phyloP scores from a whole-genome alignment of 495 filamentous ascomycete genomes.

The Aspergillus affinis region DNA sequence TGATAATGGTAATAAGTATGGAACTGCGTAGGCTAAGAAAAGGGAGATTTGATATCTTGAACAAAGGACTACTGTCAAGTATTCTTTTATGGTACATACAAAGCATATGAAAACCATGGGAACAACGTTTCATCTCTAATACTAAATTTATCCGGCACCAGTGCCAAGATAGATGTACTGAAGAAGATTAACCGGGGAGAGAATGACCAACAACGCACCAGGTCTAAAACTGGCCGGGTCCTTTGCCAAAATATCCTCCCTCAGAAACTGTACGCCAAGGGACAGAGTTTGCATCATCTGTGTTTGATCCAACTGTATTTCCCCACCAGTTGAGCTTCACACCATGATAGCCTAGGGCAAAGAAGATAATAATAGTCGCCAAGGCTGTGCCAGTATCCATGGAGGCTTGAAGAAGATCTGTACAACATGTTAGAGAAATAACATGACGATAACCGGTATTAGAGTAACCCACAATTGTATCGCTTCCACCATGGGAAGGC shows the following conservation, averaged over 20 bases:
- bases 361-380: constrained; percentile 56
- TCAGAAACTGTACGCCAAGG: constrained; percentile 24
- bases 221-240: constrained; percentile 20
- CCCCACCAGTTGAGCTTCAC: constrained; percentile 30
- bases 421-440: neutral
- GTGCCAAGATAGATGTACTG: too few species aligned
- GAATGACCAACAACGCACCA: neutral
- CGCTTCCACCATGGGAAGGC: constrained; percentile 65
- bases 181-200: neutral
- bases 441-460: neutral
- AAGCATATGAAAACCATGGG: too few species aligned
- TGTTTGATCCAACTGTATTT: constrained; percentile 28
- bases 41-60: too few species aligned
- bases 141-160: too few species aligned
- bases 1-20: too few species aligned
- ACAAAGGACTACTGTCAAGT: too few species aligned
- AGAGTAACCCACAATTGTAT: constrained; percentile 52
- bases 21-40: too few species aligned
- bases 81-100: too few species aligned
- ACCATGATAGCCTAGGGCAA: constrained; percentile 45
- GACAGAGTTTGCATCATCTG: constrained; percentile 23
- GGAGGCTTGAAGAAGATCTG: constrained; percentile 57
- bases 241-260: constrained; percentile 31
- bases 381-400: constrained; percentile 68
- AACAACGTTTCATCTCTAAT: too few species aligned